phyloP scores from a whole-genome alignment of 495 filamentous ascomycete species.

The Annulohypoxylon bovei region DNA sequence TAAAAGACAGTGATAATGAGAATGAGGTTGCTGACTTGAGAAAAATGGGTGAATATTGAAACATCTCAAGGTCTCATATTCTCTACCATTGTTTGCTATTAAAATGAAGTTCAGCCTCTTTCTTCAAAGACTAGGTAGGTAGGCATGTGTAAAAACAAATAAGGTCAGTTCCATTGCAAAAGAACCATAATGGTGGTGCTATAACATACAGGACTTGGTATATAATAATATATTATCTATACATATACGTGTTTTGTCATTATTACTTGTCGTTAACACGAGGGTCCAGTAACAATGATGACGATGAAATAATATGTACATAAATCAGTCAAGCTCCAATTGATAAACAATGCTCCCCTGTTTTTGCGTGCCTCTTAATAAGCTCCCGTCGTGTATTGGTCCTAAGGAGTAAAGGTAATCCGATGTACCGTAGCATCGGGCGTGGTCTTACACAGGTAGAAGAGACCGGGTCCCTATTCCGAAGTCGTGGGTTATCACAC shows the following conservation, averaged over 20 bases:
- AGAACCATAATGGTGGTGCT: constrained; percentile 3
- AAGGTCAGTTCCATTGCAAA: constrained; percentile 5
- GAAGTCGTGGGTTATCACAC: constrained; percentile 39
- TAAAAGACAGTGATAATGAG: not conserved
- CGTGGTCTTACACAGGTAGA: constrained; percentile 12
- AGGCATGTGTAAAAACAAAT: not conserved
- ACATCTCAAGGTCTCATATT: not conserved
- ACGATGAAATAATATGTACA: constrained; percentile 21
- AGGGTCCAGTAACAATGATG: constrained; percentile 31
- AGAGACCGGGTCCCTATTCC: constrained; percentile 38
- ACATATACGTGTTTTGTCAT: not conserved
- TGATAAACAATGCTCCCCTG: constrained; percentile 5
- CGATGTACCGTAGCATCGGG: constrained; percentile 28
- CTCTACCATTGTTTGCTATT: not conserved
- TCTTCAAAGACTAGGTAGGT: not conserved
- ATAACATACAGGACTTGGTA: not conserved
- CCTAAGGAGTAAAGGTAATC: not conserved
- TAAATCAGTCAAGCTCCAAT: constrained; percentile 25
- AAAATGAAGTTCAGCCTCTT: constrained; percentile 15
- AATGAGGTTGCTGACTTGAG: not conserved
- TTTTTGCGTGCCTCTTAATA: constrained; percentile 4
- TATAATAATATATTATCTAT: constrained; percentile 2
- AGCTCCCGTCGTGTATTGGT: not conserved
- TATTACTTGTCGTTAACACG: constrained; percentile 20
- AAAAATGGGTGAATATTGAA: not conserved